A percentile compares a stretch with the other conserved stretches of the same genome.
Conservation (phyloP, 2,329 filamentous ascomycete genomes). For the Fusarium multiceps region DNA sequence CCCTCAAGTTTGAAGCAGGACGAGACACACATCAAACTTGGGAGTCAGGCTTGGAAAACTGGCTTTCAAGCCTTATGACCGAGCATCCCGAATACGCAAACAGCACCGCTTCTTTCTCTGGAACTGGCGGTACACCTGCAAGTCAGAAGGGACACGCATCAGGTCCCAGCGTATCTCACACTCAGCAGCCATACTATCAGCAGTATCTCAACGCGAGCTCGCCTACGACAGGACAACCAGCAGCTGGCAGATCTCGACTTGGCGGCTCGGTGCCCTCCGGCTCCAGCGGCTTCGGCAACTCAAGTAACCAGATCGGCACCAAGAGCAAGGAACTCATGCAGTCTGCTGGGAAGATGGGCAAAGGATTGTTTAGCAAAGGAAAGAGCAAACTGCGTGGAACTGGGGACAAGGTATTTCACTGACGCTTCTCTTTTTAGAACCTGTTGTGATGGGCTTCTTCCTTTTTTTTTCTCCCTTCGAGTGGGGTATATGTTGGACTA, state of each 20-base stretch:
- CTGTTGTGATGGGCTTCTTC: conserved; percentile 46
- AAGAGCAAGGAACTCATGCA: conserved; percentile 92
- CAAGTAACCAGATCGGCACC: conserved; percentile 74
- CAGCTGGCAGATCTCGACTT: conserved; percentile 52
- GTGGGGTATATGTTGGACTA: conserved; percentile 47
- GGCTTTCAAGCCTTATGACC: conserved; percentile 61
- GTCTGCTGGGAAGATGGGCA: conserved; percentile 87
- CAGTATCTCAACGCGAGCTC: conserved; percentile 64
- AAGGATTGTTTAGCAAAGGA: conserved; percentile 90
- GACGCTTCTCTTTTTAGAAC: conserved; percentile 55
- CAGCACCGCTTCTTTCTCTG: conserved; percentile 48
- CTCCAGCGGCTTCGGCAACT: conserved; percentile 62
- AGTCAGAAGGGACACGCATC: conserved; percentile 35
- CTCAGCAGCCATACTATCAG: conserved; percentile 65
- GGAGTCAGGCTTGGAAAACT: conserved; percentile 77
- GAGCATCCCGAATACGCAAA: conserved; percentile 62
- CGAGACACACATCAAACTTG: conserved; percentile 75
- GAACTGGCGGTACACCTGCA: conserved; percentile 23
- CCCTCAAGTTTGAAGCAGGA: conserved; percentile 78
- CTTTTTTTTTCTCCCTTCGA: conserved; percentile 39
- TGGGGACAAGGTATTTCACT: conserved; percentile 90
- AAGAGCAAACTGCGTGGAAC: conserved; percentile 82
- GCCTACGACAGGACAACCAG: conserved; percentile 39
- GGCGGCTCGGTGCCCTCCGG: conserved; percentile 55
- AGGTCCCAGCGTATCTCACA: conserved; percentile 41